These are phyloP conservation scores for Epichloe elymi DNA, from an alignment of 2,329 filamentous ascomycete species.

Conservation along the genomic window DNA sequence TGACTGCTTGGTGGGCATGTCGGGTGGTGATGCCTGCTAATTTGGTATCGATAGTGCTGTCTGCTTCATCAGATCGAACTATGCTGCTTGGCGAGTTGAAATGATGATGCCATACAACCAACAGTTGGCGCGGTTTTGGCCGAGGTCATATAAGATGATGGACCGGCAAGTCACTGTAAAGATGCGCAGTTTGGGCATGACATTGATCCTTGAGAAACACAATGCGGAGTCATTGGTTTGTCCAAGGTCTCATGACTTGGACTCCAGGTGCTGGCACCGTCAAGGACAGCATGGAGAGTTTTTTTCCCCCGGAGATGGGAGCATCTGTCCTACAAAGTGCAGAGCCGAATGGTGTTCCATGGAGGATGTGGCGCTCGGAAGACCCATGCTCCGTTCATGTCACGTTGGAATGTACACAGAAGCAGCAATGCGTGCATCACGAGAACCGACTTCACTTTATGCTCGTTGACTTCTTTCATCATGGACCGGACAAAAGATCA, in stretches of 20 bases:
- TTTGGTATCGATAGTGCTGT: conserved; percentile 52
- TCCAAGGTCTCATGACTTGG: not conserved
- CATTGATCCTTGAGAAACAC: too few relatives aligned
- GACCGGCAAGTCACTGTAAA: not conserved
- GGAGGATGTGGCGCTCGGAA: too few relatives aligned
- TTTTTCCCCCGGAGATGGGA: too few relatives aligned
- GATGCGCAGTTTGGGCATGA: not conserved
- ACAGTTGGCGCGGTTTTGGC: not conserved
- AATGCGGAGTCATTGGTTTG: not conserved
- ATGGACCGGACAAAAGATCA: too few relatives aligned
- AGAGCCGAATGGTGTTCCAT: too few relatives aligned
- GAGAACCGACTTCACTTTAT: too few relatives aligned
- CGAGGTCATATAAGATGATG: not conserved
- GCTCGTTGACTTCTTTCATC: too few relatives aligned
- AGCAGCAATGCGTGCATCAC: too few relatives aligned
- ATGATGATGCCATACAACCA: conserved; percentile 20
- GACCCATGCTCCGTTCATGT: too few relatives aligned
- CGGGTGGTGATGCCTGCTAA: conserved; percentile 17
- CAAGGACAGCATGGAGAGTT: not conserved
- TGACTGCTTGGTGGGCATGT: not conserved
- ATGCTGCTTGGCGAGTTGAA: conserved; percentile 70
- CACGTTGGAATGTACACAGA: too few relatives aligned
- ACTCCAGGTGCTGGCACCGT: not conserved
- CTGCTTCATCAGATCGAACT: conserved; percentile 78
- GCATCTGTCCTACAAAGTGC: too few relatives aligned